Base-by-base conservation (phyloP, 805 yeast species). In the Cyberlindnera amylophila region DNA sequence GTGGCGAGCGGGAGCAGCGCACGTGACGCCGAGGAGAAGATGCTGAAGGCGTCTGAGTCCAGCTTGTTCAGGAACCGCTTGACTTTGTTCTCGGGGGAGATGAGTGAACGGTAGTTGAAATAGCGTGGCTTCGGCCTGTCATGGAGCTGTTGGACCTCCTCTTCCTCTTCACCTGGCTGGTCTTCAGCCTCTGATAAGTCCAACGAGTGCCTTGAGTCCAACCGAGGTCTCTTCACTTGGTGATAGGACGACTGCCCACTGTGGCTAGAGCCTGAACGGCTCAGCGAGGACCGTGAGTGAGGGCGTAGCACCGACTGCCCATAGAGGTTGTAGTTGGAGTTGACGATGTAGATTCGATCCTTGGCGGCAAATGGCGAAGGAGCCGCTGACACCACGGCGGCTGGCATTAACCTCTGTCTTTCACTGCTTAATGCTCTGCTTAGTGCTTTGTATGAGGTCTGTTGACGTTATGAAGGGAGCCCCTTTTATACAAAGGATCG, bases 291-390 rank as follows among this genome's bases (percentile, higher is more conserved):
- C 13, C 42, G 15, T 12, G 44, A 29, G 35, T 36, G 36, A 2
- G 37, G 37, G 4, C 27, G 46, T 14, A 53, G 55, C 4, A 66
- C 62, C 1, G 70, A 66, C 6, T 63, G 62, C 6, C 72, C 72
- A 43, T 67, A 67, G 19, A 63, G 58, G 15, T 62, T 59, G 46
- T 67, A 67, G 50, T 65, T 59, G 27, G 57, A 51, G 47, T 63
- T 62, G 37, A 65, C 65, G 12, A 67, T 62, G 46, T 62, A 57
- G 31, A 67, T 58, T 18, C 36, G 34, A 39, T 45, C 42, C 31
- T 15, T 36, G 26, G 29, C 28, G 24, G 38, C 40, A 17, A 42
- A 42, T 7, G 41, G 45, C 15, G 45, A 42, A 35, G 19, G 47
- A 17, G 19, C 33, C 32, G 11, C 38, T 23, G 49, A 26, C 38